These are phyloP conservation scores for Amanita rimosa DNA, from an alignment of 768 basidiomycete genomes.

Conservation along the genomic window DNA sequence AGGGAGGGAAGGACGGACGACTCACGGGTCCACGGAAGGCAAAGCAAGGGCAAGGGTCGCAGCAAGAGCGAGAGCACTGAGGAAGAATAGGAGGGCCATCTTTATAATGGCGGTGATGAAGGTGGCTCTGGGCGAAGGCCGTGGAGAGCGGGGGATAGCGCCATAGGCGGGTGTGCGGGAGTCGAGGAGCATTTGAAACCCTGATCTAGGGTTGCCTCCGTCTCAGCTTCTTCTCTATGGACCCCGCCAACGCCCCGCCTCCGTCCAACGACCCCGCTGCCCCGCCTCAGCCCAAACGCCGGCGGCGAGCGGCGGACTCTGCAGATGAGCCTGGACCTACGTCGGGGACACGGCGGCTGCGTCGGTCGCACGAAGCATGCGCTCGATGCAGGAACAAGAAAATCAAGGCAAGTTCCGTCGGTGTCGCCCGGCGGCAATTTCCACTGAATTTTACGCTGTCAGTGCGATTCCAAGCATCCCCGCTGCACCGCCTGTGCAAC, in stretches of 20 bases:
- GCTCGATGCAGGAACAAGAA: constrained; percentile 92
- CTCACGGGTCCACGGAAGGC: constrained; percentile 70
- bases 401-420: constrained; percentile 79
- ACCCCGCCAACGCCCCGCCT: constrained; percentile 6
- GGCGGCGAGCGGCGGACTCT: constrained; percentile 41
- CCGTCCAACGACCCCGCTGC: constrained; percentile 16
- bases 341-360: constrained; percentile 68
- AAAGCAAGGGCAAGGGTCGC: constrained; percentile 73
- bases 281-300: constrained; percentile 32
- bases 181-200: constrained; percentile 25
- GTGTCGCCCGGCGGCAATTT: constrained; percentile 76
- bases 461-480: constrained; percentile 91
- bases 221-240: constrained; percentile 22
- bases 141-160: constrained; percentile 29
- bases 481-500: constrained; percentile 78
- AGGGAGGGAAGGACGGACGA: constrained; percentile 9
- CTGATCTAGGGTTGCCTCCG: constrained; percentile 13
- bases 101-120: constrained; percentile 77
- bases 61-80: constrained; percentile 61
- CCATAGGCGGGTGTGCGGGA: constrained; percentile 43
- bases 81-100: constrained; percentile 67
- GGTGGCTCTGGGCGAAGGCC: constrained; percentile 40
- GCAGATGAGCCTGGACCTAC: constrained; percentile 38
- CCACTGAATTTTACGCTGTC: constrained; percentile 30
- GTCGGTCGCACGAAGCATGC: constrained; percentile 87